Base-by-base conservation (phyloP, 2,329 filamentous ascomycete species). In the Sporothrix inflata region DNA sequence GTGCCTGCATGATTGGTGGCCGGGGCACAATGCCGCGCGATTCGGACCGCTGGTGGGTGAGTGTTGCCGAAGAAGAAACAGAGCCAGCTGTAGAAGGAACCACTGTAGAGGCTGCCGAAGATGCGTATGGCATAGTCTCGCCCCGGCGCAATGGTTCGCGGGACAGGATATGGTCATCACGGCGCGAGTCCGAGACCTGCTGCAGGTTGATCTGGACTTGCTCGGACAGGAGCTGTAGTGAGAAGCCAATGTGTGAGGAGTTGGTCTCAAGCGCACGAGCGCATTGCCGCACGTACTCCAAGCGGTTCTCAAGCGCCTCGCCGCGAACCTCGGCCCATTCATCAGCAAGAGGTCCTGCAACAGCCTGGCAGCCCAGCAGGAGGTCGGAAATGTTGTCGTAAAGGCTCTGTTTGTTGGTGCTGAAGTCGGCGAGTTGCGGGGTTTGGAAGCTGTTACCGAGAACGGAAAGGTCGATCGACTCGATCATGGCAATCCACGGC, bases 301-400 rank as follows among this genome's bases (percentile, higher is more conserved):
- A 82, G 27, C 96, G 90, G 76, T 93, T 93, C 78, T 98, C 95
- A 40, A 99, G 85, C 8, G 94, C 92, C 79, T 97, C 94, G 1
- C 94, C 94, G 57, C 94, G 90, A n/a, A 94, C 86, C 79, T 97
- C 94, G 4, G 94, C 90, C 96, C 96, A 99, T 82, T 99, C 96
- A 79, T 99, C 96, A 9, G 92, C 93, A 57, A 99, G 82, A 6
- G 96, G 96, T 9, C 93, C 93, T 6, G 94, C 93, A n/a, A 98
- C 92, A 30, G 92, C 90, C 81, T 99, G 96, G 78, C 94, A 98
- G 73, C 91, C 90, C 67, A 97, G 83, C 4, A 98, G 83, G 38
- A 99, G 87, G 79, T 98, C 96, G 9, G 94, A 94, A 71, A 97
- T 92, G 73, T 94, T 92, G 81, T 98, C 96, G 81, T 98, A 98